Percentiles rank a stretch among this genome's conserved stretches.
phyloP scores from a whole-genome alignment of 805 yeast species.

The Barnettozyma sucrosica region DNA sequence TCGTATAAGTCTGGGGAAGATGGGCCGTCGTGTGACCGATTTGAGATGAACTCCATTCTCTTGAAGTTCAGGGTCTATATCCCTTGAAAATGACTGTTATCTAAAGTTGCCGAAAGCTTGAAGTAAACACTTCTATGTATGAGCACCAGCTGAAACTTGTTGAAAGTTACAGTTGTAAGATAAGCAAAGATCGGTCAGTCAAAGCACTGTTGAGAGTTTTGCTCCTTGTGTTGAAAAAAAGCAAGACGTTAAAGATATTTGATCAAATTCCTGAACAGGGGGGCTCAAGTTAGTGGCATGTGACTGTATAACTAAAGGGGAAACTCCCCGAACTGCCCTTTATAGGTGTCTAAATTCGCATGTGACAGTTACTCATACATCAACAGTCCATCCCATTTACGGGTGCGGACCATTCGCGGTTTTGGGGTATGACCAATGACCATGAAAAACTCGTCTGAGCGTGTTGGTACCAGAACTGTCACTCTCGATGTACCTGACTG shows the following conservation, averaged over 20 bases:
- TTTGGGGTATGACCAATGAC: too few relatives aligned
- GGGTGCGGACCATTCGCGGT: background rate
- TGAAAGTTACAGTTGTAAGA: background rate
- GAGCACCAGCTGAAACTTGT: background rate
- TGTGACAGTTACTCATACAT: background rate
- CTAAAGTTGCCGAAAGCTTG: background rate
- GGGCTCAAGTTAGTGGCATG: background rate
- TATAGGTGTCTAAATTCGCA: background rate
- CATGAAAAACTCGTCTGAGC: too few relatives aligned
- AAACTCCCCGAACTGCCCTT: background rate
- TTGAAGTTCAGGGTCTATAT: background rate
- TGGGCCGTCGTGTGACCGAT: background rate
- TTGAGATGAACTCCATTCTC: background rate
- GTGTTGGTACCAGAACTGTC: too few relatives aligned
- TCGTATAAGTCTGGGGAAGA: background rate
- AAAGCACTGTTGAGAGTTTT: background rate
- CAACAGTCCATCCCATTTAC: background rate
- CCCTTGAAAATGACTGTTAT: background rate
- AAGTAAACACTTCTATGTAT: background rate
- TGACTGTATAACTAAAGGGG: conserved; percentile 1
- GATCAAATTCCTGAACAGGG: background rate
- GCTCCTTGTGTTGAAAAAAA: background rate
- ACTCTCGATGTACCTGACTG: too few relatives aligned
- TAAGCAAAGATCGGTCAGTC: background rate
- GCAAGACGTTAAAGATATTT: background rate